Conservation (phyloP, 2,329 filamentous ascomycete species). For the Periconia digitata region DNA sequence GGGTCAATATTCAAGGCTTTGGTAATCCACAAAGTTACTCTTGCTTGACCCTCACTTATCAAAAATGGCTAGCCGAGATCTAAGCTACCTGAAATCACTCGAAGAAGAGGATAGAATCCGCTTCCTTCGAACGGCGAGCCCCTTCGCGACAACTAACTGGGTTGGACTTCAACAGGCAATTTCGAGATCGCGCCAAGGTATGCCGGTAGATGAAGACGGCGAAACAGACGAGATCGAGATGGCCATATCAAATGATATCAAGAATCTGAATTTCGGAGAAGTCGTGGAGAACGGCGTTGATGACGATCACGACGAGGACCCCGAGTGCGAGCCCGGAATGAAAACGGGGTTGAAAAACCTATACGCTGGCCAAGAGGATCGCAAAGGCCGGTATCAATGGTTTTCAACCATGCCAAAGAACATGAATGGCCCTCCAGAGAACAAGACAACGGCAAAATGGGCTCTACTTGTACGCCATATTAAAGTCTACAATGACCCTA, state of each 20-base stretch:
- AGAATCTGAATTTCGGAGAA: not conserved
- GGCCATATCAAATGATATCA: too few relatives aligned
- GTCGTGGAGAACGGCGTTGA: conserved; percentile 7
- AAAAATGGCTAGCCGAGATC: too few relatives aligned
- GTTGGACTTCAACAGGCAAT: too few relatives aligned
- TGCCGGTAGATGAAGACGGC: not conserved
- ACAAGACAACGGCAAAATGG: conserved; percentile 62
- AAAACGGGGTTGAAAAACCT: conserved; percentile 49
- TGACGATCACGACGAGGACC: conserved; percentile 15
- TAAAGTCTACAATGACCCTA: conserved; percentile 51
- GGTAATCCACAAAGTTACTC: too few relatives aligned
- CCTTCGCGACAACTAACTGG: too few relatives aligned
- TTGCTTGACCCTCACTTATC: too few relatives aligned
- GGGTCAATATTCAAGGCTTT: too few relatives aligned
- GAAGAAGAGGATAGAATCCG: too few relatives aligned
- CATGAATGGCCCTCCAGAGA: conserved; percentile 52
- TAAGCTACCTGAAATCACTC: too few relatives aligned
- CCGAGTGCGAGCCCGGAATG: conserved; percentile 37
- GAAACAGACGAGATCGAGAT: too few relatives aligned
- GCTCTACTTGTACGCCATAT: conserved; percentile 51
- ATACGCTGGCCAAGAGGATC: conserved; percentile 51
- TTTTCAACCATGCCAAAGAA: conserved; percentile 38
- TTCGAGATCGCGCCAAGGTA: too few relatives aligned
- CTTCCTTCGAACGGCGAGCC: too few relatives aligned
- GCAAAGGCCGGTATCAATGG: conserved; percentile 38